Conservation (phyloP, 75 land plant genomes). For the Cunninghamia lanceolata region DNA sequence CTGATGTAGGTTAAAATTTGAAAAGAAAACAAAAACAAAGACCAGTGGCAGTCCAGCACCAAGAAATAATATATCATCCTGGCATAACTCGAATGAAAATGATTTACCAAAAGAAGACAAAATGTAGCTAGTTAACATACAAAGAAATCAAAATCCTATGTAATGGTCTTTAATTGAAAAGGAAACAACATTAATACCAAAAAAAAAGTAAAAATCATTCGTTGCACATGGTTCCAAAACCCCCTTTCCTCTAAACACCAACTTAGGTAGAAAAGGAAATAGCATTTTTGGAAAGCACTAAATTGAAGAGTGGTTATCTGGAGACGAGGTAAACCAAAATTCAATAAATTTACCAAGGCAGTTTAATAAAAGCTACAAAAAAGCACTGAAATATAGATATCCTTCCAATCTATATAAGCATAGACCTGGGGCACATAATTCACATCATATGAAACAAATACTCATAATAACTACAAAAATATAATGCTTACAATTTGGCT, state of each 20-base stretch:
- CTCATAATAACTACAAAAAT: background rate
- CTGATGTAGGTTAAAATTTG: too few species aligned
- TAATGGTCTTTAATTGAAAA: background rate
- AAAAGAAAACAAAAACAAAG: too few species aligned
- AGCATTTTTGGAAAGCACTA: background rate
- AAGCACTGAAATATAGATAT: background rate
- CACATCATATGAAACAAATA: background rate
- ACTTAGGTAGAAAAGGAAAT: too few species aligned
- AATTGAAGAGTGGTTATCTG: background rate
- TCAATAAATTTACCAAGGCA: background rate
- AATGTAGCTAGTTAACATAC: too few species aligned
- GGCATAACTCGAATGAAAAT: too few species aligned
- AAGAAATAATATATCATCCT: too few species aligned
- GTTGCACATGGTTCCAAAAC: background rate
- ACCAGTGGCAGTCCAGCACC: too few species aligned
- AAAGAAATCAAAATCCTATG: background rate
- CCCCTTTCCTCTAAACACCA: too few species aligned
- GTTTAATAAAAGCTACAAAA: background rate
- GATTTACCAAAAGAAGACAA: too few species aligned
- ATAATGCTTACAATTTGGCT: slow-evolving; percentile 68
- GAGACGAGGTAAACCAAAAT: background rate
- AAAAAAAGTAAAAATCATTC: background rate
- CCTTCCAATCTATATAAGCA: background rate
- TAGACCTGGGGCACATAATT: background rate
- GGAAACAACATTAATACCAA: background rate